These are phyloP conservation scores for Leccinum longicurvipes DNA, from an alignment of 768 basidiomycete genomes.

Conservation along the genomic window DNA sequence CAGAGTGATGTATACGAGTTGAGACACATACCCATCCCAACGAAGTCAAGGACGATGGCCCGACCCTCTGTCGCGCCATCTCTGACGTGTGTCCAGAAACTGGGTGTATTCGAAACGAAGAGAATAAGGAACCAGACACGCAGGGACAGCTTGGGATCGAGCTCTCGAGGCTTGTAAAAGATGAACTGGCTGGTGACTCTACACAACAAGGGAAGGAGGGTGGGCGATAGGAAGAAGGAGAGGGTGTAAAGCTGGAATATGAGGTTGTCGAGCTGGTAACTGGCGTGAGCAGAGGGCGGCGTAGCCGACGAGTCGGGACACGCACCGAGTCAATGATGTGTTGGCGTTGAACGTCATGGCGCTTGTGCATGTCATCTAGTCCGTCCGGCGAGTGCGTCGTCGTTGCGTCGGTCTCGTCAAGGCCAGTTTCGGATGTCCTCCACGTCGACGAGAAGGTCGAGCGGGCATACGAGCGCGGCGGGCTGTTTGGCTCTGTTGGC, in stretches of 20 bases:
- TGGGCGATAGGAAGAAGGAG: slow-evolving; percentile 76
- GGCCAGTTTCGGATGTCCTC: not conserved
- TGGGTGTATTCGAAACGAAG: slow-evolving; percentile 53
- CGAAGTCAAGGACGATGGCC: slow-evolving; percentile 70
- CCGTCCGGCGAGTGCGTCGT: slow-evolving; percentile 14
- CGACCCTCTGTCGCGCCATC: slow-evolving; percentile 54
- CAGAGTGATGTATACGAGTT: not conserved
- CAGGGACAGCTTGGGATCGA: slow-evolving; percentile 61
- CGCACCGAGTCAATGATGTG: slow-evolving; percentile 68
- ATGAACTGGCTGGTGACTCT: slow-evolving; percentile 62
- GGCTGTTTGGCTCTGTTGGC: slow-evolving; percentile 31
- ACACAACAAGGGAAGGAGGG: slow-evolving; percentile 38
- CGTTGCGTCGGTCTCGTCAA: slow-evolving; percentile 11
- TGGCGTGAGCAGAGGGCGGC: slow-evolving; percentile 12
- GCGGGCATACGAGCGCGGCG: not conserved
- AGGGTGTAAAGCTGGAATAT: slow-evolving; percentile 71
- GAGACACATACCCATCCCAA: slow-evolving; percentile 62
- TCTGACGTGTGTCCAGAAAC: slow-evolving; percentile 59
- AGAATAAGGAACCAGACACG: slow-evolving; percentile 65
- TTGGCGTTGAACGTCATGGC: slow-evolving; percentile 63
- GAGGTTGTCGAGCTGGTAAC: slow-evolving; percentile 59
- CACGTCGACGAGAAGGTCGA: slow-evolving; percentile 4
- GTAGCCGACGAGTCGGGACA: slow-evolving; percentile 5
- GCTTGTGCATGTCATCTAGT: slow-evolving; percentile 54
- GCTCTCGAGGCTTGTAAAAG: slow-evolving; percentile 63